Conservation (phyloP, 176 grass and related monocot genomes). For the Miscanthus lutarioriparius region DNA sequence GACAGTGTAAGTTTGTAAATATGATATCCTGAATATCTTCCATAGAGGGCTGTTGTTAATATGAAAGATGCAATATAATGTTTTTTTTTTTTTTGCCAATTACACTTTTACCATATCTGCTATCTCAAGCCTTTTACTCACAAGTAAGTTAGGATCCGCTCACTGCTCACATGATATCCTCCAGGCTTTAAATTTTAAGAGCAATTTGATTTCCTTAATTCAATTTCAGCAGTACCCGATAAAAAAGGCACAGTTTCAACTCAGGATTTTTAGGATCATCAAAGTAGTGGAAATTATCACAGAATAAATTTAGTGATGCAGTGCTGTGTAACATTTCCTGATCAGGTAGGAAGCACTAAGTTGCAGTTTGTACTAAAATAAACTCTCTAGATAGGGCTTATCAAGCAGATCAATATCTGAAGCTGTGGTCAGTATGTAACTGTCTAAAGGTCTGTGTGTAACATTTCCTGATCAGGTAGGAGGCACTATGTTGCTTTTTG, state of each 20-base stretch:
- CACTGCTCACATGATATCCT: background rate
- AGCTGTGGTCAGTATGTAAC: background rate
- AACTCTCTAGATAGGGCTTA: background rate
- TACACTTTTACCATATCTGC: background rate
- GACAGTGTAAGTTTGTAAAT: background rate
- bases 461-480: background rate
- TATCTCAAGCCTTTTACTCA: background rate
- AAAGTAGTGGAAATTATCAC: background rate
- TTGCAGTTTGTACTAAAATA: background rate
- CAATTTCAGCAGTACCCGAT: background rate
- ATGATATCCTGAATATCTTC: background rate
- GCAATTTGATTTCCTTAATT: background rate
- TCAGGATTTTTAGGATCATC: conserved; percentile 1
- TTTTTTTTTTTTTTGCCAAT: background rate
- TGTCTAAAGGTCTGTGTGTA: background rate
- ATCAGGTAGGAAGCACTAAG: background rate
- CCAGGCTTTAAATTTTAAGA: background rate
- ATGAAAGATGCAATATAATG: background rate
- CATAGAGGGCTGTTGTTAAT: background rate
- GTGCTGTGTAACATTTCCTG: background rate
- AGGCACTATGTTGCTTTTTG: background rate
- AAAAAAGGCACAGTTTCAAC: background rate
- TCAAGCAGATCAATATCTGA: background rate
- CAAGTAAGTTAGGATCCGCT: background rate
- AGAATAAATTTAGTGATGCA: background rate